phyloP scores from a whole-genome alignment of 2,329 filamentous ascomycete genomes.

The Delphinella strobiligena region DNA sequence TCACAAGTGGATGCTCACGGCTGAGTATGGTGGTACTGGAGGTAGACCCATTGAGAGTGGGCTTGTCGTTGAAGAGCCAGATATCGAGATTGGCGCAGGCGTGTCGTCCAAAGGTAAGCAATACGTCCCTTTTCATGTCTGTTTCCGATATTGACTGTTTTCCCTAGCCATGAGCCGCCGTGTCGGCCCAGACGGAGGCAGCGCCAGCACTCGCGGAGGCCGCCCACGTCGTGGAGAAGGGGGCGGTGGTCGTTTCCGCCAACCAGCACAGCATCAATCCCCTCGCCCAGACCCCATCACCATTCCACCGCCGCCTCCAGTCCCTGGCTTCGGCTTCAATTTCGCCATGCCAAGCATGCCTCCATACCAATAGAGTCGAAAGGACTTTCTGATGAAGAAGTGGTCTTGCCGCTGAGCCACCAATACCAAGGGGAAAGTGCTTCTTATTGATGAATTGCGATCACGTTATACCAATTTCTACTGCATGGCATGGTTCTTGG shows the following conservation, averaged over 20 bases:
- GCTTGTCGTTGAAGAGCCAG: constrained; percentile 88
- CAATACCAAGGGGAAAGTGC: too few species aligned
- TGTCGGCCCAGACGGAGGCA: constrained; percentile 21
- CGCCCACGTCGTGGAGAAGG: constrained; percentile 18
- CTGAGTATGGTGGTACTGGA: constrained; percentile 85
- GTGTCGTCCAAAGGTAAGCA: constrained; percentile 75
- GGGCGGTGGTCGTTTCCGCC: constrained; percentile 12
- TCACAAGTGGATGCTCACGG: constrained; percentile 91
- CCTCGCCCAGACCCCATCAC: constrained; percentile 24
- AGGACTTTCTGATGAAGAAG: too few species aligned
- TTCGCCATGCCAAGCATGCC: constrained; percentile 12
- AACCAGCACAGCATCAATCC: constrained; percentile 7
- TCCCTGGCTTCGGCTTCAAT: constrained; percentile 27
- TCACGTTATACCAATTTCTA: too few species aligned
- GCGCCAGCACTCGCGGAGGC: constrained; percentile 18
- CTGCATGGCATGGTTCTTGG: too few species aligned
- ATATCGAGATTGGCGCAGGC: constrained; percentile 95
- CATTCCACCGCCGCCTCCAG: constrained; percentile 26
- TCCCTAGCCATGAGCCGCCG: constrained; percentile 23
- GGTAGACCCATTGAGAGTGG: constrained; percentile 68
- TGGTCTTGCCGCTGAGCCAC: too few species aligned
- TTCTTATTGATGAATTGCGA: too few species aligned
- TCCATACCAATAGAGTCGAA: constrained; percentile 4
- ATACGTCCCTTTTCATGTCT: not conserved
- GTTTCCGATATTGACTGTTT: not conserved